These are phyloP conservation scores for Pholiota microspora DNA, from an alignment of 768 basidiomycete genomes.

Conservation along the genomic window DNA sequence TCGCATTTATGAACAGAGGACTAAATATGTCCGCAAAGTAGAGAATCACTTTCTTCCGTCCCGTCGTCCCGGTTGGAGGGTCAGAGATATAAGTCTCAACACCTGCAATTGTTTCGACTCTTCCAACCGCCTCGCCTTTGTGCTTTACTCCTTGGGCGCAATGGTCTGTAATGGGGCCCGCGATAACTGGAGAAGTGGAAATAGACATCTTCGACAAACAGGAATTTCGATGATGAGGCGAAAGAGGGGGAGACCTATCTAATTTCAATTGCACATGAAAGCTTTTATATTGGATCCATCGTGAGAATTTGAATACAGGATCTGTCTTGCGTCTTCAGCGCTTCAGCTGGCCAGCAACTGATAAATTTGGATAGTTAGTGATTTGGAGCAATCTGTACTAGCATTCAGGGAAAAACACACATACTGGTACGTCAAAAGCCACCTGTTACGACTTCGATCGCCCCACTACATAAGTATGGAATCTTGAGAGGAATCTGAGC, in stretches of 20 bases:
- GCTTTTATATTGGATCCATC: conserved; percentile 7
- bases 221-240: not conserved
- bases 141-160: conserved; percentile 55
- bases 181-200: conserved; percentile 29
- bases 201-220: conserved; percentile 4
- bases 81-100: conserved; percentile 55
- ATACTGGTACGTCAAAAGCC: too few species aligned
- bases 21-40: conserved; percentile 61
- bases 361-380: too few species aligned
- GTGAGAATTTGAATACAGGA: not conserved
- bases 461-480: too few species aligned
- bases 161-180: conserved; percentile 45
- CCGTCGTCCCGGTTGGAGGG: conserved; percentile 38
- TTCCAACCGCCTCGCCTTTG: conserved; percentile 44
- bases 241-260: not conserved
- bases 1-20: conserved; percentile 55
- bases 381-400: too few species aligned
- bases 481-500: too few species aligned
- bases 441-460: too few species aligned
- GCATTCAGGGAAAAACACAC: too few species aligned
- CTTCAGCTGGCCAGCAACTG: too few species aligned
- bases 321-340: too few species aligned
- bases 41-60: conserved; percentile 41
- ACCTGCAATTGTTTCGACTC: conserved; percentile 35
- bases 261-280: not conserved